These are phyloP conservation scores for Phoma herbarum DNA, from an alignment of 2,329 filamentous ascomycete species.

Conservation along the genomic window DNA sequence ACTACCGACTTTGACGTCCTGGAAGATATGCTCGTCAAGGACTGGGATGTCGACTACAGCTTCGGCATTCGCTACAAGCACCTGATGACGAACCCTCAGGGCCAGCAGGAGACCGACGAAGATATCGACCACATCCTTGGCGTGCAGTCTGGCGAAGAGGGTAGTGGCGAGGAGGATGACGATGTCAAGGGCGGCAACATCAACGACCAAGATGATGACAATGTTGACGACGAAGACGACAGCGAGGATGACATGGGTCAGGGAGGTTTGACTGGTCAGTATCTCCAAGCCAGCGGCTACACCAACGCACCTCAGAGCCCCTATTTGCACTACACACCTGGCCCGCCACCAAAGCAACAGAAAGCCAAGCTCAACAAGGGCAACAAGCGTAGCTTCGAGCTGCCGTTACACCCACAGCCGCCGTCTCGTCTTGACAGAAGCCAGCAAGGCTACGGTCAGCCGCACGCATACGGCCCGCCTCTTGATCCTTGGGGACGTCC, in stretches of 20 bases:
- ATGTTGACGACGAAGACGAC: constrained; percentile 13
- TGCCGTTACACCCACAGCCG: background rate
- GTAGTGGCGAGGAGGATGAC: constrained; percentile 15
- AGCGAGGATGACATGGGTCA: constrained; percentile 14
- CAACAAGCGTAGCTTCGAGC: background rate
- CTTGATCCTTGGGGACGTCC: constrained; percentile 18
- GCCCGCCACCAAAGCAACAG: background rate
- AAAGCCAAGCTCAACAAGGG: constrained; percentile 16
- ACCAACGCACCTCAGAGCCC: constrained; percentile 16
- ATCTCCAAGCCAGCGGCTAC: constrained; percentile 20
- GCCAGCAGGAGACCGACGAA: constrained; percentile 28
- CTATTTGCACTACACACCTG: background rate
- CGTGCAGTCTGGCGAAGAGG: constrained; percentile 18
- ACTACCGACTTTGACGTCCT: constrained; percentile 47
- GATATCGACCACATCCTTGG: constrained; percentile 36
- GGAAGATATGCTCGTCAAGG: constrained; percentile 42
- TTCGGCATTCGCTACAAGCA: constrained; percentile 47
- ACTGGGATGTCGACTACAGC: constrained; percentile 33
- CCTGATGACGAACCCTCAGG: constrained; percentile 34
- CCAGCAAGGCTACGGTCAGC: constrained; percentile 6
- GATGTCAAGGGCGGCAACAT: background rate
- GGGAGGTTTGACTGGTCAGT: constrained; percentile 12
- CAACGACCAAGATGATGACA: constrained; percentile 8
- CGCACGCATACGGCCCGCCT: constrained; percentile 4
- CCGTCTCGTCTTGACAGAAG: constrained; percentile 1